phyloP scores from a whole-genome alignment of 345 rosid species.

The Eucalyptus guilfoylei region DNA sequence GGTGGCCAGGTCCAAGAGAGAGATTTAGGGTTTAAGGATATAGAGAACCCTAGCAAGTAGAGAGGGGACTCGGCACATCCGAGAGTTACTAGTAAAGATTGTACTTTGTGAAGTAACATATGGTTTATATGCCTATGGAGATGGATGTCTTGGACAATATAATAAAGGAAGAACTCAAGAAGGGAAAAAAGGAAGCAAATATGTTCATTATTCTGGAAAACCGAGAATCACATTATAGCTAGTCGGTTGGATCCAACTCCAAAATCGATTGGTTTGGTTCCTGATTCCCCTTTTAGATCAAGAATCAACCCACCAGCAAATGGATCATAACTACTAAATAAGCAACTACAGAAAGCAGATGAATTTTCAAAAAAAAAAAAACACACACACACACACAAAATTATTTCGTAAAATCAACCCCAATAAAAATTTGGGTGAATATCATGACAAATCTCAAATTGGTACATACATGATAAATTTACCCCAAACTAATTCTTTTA shows the following conservation, averaged over 20 bases:
- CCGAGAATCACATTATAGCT: rapidly evolving
- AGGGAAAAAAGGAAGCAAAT: not conserved
- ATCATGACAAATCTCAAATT: too few species aligned
- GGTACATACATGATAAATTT: too few species aligned
- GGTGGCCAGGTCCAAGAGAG: not conserved
- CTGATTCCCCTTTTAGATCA: not conserved
- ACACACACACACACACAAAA: not conserved
- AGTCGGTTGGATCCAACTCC: rapidly evolving
- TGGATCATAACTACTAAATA: not conserved
- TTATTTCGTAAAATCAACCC: not conserved
- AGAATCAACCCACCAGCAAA: not conserved
- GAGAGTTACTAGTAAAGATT: not conserved
- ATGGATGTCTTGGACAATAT: not conserved
- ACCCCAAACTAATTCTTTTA: too few species aligned
- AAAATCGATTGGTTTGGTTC: not conserved
- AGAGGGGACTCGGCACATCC: not conserved
- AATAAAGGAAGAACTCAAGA: not conserved
- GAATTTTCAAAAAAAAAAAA: not conserved
- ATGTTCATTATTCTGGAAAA: not conserved
- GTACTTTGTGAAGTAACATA: not conserved
- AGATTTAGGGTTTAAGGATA: not conserved
- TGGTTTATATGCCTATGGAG: not conserved
- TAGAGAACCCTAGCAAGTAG: rapidly evolving
- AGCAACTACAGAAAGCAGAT: not conserved
- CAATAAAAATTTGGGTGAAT: not conserved